These are phyloP conservation scores for Brassica cretica DNA, from an alignment of 345 rosid species.

Conservation along the genomic window DNA sequence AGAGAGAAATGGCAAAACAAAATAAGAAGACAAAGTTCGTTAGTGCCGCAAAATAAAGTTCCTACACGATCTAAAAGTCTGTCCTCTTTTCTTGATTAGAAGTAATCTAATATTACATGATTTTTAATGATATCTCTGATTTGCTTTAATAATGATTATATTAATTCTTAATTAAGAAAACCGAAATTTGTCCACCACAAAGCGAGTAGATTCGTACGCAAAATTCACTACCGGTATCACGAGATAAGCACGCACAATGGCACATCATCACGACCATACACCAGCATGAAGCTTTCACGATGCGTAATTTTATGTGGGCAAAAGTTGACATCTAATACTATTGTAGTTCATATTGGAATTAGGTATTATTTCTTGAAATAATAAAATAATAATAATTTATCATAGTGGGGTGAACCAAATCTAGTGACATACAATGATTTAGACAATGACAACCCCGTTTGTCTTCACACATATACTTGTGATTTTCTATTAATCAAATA, in stretches of 20 bases:
- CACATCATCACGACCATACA: constrained; percentile 30
- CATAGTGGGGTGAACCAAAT: constrained; percentile 37
- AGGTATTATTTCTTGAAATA: constrained; percentile 21
- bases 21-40: neutral
- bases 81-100: constrained; percentile 10
- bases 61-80: constrained; percentile 1
- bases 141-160: constrained; percentile 15
- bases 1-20: neutral
- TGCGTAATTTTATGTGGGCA: neutral
- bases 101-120: neutral
- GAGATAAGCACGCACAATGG: constrained; percentile 20
- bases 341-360: constrained; percentile 28
- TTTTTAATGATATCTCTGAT: constrained; percentile 22
- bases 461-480: constrained; percentile 31
- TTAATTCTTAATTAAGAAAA: neutral
- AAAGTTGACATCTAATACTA: constrained; percentile 24
- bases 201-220: constrained; percentile 21
- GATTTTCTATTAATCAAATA: constrained; percentile 10
- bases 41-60: constrained; percentile 20
- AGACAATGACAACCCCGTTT: constrained; percentile 21
- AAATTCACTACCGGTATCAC: constrained; percentile 29
- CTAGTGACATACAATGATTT: constrained; percentile 31
- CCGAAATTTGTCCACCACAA: constrained; percentile 23
- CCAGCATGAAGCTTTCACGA: constrained; percentile 23
- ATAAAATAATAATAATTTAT: constrained; percentile 11